Conservation (phyloP, 805 yeast genomes). For the Candida peoriensis region DNA sequence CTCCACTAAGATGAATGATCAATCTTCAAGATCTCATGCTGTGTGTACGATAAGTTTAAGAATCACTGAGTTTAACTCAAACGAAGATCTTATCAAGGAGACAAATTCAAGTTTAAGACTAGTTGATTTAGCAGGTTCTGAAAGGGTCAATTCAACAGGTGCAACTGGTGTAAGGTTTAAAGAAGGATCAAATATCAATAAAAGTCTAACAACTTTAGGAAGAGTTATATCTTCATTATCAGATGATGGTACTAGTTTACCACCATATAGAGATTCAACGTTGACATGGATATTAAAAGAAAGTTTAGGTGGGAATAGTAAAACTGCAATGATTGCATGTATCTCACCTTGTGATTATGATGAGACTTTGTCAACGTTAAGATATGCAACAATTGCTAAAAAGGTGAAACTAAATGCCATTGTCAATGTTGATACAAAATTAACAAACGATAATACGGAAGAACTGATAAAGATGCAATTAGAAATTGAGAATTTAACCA, state of each 20-base stretch:
- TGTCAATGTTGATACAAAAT: slow-evolving; percentile 30
- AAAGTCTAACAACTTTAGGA: slow-evolving; percentile 73
- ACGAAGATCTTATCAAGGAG: slow-evolving; percentile 39
- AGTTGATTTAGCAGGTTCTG: slow-evolving; percentile 84
- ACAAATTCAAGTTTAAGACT: slow-evolving; percentile 58
- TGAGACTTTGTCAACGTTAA: slow-evolving; percentile 67
- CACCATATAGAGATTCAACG: slow-evolving; percentile 54
- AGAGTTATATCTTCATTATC: slow-evolving; percentile 55
- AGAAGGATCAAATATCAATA: slow-evolving; percentile 76
- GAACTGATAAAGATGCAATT: slow-evolving; percentile 13
- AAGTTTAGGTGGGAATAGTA: slow-evolving; percentile 79
- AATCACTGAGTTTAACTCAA: slow-evolving; percentile 44
- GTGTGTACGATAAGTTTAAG: slow-evolving; percentile 58
- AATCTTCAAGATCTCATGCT: slow-evolving; percentile 78
- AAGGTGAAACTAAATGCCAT: slow-evolving; percentile 59
- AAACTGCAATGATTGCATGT: slow-evolving; percentile 84
- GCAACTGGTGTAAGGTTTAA: slow-evolving; percentile 55
- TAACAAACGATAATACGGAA: slow-evolving; percentile 10
- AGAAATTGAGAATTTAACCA: slow-evolving; percentile 17
- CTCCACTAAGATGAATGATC: slow-evolving; percentile 64
- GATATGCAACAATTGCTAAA: slow-evolving; percentile 77
- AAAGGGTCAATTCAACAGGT: slow-evolving; percentile 59
- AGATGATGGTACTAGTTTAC: slow-evolving; percentile 29
- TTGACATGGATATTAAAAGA: slow-evolving; percentile 74
- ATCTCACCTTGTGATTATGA: slow-evolving; percentile 76